A percentile compares a stretch with the other conserved stretches of the same genome.
phyloP scores from a whole-genome alignment of 2,329 filamentous ascomycete species.

The Xylaria sp. region DNA sequence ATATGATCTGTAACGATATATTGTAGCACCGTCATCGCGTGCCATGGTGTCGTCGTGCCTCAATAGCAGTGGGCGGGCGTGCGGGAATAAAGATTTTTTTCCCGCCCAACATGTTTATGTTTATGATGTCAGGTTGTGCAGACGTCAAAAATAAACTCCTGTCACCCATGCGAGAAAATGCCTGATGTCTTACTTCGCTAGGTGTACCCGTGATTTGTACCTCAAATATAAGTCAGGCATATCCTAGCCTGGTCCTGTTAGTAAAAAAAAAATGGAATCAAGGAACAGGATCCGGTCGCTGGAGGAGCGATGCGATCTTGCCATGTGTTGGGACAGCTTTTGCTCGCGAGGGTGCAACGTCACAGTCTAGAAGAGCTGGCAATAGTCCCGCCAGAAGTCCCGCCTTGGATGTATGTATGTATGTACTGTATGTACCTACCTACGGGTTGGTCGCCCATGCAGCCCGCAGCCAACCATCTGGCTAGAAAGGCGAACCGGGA shows the following conservation, averaged over 20 bases:
- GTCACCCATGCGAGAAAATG: slow-evolving; percentile 10
- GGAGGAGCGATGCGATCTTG: slow-evolving; percentile 11
- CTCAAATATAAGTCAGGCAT: slow-evolving; percentile 3
- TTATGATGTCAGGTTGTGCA: slow-evolving; percentile 31
- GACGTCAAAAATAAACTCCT: slow-evolving; percentile 33
- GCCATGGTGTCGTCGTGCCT: slow-evolving; percentile 21
- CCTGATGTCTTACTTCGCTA: slow-evolving; percentile 28
- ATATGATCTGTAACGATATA: background rate
- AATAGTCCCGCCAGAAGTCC: slow-evolving; percentile 4
- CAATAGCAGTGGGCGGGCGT: background rate
- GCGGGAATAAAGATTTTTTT: background rate
- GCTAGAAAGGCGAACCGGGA: slow-evolving; percentile 36
- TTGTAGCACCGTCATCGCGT: slow-evolving; percentile 22
- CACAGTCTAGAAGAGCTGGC: slow-evolving; percentile 29
- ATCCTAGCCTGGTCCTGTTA: background rate
- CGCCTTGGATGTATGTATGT: slow-evolving; percentile 14
- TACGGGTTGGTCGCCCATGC: slow-evolving; percentile 16
- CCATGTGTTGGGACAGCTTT: slow-evolving; percentile 22
- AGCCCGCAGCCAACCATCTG: slow-evolving; percentile 28
- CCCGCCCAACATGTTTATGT: slow-evolving; percentile 1
- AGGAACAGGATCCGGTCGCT: slow-evolving; percentile 8
- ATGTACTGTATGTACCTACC: background rate
- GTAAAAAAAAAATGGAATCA: slow-evolving; percentile 14
- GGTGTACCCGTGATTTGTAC: background rate
- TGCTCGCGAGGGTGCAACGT: slow-evolving; percentile 27